These are phyloP conservation scores for Sutorius eximius DNA, from an alignment of 1,284 basidiomycete genomes.

Conservation along the genomic window DNA sequence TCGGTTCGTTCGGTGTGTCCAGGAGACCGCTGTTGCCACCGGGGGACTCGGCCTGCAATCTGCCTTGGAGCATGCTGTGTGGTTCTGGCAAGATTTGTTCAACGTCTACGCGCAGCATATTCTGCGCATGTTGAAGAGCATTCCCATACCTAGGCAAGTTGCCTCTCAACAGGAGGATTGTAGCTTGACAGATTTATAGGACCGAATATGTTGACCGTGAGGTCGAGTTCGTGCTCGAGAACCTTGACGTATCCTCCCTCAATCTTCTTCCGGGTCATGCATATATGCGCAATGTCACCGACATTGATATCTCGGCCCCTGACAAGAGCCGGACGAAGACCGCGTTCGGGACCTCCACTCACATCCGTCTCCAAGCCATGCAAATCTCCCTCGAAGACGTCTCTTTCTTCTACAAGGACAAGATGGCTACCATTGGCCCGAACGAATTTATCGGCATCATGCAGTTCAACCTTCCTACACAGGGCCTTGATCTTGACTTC, in stretches of 20 bases:
- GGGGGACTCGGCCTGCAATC: slow-evolving; percentile 42
- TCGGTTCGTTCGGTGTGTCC: slow-evolving; percentile 47
- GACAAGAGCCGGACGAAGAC: slow-evolving; percentile 42
- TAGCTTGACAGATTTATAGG: slow-evolving; percentile 34
- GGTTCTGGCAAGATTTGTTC: slow-evolving; percentile 74
- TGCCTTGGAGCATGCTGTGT: slow-evolving; percentile 56
- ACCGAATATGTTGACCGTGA: slow-evolving; percentile 66
- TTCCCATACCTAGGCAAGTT: slow-evolving; percentile 64
- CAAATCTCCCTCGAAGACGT: slow-evolving; percentile 61
- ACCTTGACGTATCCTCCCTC: slow-evolving; percentile 63
- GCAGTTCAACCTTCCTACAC: slow-evolving; percentile 57
- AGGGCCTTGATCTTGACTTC: slow-evolving; percentile 66
- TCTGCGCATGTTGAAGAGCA: slow-evolving; percentile 47
- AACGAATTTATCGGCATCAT: slow-evolving; percentile 59
- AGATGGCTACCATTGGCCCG: slow-evolving; percentile 50
- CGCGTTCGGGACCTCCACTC: slow-evolving; percentile 59
- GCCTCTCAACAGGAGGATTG: not conserved
- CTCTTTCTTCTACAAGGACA: slow-evolving; percentile 71
- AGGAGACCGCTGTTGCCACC: slow-evolving; percentile 42
- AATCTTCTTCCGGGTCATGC: slow-evolving; percentile 66
- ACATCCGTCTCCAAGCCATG: slow-evolving; percentile 60
- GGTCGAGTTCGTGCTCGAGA: slow-evolving; percentile 69
- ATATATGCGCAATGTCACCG: slow-evolving; percentile 70
- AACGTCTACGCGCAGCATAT: slow-evolving; percentile 60
- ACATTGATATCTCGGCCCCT: slow-evolving; percentile 62